These are phyloP conservation scores for Cyclotella baltica DNA, from an alignment of 108 stramenopile genomes.

Conservation along the genomic window DNA sequence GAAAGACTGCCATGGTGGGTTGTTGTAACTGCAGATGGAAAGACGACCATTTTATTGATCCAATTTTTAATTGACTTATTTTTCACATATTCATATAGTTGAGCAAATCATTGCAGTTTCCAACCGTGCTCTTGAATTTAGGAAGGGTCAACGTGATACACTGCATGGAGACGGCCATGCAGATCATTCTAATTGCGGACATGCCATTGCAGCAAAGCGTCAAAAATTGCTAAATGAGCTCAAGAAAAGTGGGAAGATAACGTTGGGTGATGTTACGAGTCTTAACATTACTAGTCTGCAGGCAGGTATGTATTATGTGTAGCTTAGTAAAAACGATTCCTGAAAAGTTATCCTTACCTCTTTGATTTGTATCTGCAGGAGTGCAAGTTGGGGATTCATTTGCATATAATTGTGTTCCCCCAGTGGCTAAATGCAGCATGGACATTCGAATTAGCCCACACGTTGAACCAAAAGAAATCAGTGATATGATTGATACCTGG, in stretches of 20 bases:
- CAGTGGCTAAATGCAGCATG: slow-evolving; percentile 84
- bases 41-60: slow-evolving; percentile 60
- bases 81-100: slow-evolving; percentile 43
- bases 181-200: slow-evolving; percentile 75
- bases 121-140: slow-evolving; percentile 87
- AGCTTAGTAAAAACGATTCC: neutral
- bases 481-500: slow-evolving; percentile 89
- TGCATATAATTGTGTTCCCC: slow-evolving; percentile 93
- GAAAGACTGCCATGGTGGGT: slow-evolving; percentile 94
- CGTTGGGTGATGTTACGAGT: slow-evolving; percentile 95
- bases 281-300: slow-evolving; percentile 94
- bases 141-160: slow-evolving; percentile 82
- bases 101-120: slow-evolving; percentile 90
- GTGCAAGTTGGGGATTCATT: slow-evolving; percentile 79
- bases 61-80: neutral
- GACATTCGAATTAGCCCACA: slow-evolving; percentile 95
- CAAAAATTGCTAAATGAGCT: slow-evolving; percentile 23
- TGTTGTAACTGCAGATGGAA: slow-evolving; percentile 86
- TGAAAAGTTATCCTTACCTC: neutral
- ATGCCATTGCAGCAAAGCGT: slow-evolving; percentile 73
- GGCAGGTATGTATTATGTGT: slow-evolving; percentile 43
- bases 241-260: slow-evolving; percentile 70
- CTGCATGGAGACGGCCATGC: slow-evolving; percentile 59
- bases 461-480: slow-evolving; percentile 82
- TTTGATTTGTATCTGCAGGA: slow-evolving; percentile 42